phyloP scores from a whole-genome alignment of 1,284 basidiomycete species.

The Rhodotorula sp. region DNA sequence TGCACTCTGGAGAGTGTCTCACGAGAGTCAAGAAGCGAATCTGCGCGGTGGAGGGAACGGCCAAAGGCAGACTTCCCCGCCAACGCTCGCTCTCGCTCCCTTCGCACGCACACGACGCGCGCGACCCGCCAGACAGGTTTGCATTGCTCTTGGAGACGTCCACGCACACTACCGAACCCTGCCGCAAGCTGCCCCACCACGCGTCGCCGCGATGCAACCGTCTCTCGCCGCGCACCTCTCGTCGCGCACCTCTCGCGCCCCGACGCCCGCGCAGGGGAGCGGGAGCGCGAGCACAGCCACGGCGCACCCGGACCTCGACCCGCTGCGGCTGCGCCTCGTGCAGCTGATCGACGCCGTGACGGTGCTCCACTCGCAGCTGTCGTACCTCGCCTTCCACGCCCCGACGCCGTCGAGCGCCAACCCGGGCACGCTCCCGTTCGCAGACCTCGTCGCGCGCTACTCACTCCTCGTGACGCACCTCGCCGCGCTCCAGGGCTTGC shows the following conservation, averaged over 20 bases:
- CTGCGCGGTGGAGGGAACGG: no score
- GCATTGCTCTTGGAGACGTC: no score
- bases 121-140: no score
- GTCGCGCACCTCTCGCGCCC: not conserved
- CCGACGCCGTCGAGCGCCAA: constrained; percentile 14
- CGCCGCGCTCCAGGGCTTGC: constrained; percentile 10
- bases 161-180: no score
- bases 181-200: no score
- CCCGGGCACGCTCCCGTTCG: constrained; percentile 27
- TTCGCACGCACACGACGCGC: no score
- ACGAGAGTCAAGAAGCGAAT: no score
- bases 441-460: constrained; percentile 30
- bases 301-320: constrained; percentile 19
- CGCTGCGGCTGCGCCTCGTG: constrained; percentile 37
- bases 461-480: constrained; percentile 33
- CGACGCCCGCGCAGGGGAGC: not conserved
- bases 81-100: no score
- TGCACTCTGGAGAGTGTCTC: no score
- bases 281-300: not conserved
- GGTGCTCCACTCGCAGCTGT: constrained; percentile 25
- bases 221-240: not conserved
- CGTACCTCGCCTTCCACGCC: constrained; percentile 18
- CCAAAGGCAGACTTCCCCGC: no score
- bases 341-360: constrained; percentile 34
- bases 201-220: no score